A percentile compares a stretch with the other conserved stretches of the same genome.
Conservation (phyloP, 2,329 filamentous ascomycete species). For the Colletotrichum eleusines region DNA sequence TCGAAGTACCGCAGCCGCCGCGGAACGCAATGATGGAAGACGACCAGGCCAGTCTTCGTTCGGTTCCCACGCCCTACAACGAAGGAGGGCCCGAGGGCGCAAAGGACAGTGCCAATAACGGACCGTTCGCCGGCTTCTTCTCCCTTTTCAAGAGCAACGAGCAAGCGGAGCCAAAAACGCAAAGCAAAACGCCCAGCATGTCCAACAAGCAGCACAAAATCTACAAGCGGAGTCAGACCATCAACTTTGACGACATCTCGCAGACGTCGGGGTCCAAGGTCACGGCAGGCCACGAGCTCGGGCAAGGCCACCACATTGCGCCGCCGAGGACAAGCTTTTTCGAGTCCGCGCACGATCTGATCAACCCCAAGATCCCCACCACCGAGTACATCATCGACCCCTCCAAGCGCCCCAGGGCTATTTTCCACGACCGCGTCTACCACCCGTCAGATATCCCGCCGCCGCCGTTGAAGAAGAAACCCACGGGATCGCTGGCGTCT, state of each 20-base stretch:
- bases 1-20: slow-evolving; percentile 78
- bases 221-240: slow-evolving; percentile 82
- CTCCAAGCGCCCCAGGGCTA: slow-evolving; percentile 83
- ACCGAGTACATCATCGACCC: slow-evolving; percentile 88
- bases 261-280: slow-evolving; percentile 54
- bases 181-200: slow-evolving; percentile 58
- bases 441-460: slow-evolving; percentile 93
- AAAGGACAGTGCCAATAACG: slow-evolving; percentile 50
- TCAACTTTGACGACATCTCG: slow-evolving; percentile 60
- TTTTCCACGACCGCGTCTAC: slow-evolving; percentile 97
- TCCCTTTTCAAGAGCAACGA: slow-evolving; percentile 78
- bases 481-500: slow-evolving; percentile 51
- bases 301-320: slow-evolving; percentile 67
- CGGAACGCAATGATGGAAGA: slow-evolving; percentile 76
- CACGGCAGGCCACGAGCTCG: slow-evolving; percentile 64
- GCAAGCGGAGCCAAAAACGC: slow-evolving; percentile 52
- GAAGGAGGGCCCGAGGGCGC: slow-evolving; percentile 42
- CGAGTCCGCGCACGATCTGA: slow-evolving; percentile 91
- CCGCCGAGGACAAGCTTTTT: slow-evolving; percentile 94
- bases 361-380: slow-evolving; percentile 89
- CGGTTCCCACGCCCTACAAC: slow-evolving; percentile 53
- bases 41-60: slow-evolving; percentile 68
- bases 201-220: slow-evolving; percentile 75
- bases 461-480: slow-evolving; percentile 73
- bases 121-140: slow-evolving; percentile 73